These are phyloP conservation scores for Plasmodium chabaudi DNA, from an alignment of 169 alveolate genomes.

Conservation along the genomic window DNA sequence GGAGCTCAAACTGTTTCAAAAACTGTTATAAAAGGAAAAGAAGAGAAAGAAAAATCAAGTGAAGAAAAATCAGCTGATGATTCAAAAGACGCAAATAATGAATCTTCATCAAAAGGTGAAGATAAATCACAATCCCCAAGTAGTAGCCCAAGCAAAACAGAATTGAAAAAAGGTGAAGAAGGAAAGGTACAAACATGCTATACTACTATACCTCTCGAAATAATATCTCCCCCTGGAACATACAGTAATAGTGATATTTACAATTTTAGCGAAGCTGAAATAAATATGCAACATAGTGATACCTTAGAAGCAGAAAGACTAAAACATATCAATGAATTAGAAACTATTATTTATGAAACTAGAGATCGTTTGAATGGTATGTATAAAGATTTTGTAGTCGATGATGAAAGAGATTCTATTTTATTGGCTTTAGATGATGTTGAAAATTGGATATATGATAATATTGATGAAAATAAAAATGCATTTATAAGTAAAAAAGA, in stretches of 20 bases:
- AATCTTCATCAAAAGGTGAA: slow-evolving; percentile 24
- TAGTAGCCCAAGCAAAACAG: slow-evolving; percentile 41
- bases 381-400: slow-evolving; percentile 80
- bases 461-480: slow-evolving; percentile 80
- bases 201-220: slow-evolving; percentile 76
- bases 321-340: slow-evolving; percentile 82
- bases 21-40: slow-evolving; percentile 49
- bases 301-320: slow-evolving; percentile 78
- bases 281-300: slow-evolving; percentile 78
- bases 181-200: slow-evolving; percentile 77
- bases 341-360: slow-evolving; percentile 81
- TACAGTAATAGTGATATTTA: slow-evolving; percentile 75
- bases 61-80: slow-evolving; percentile 17
- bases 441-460: slow-evolving; percentile 84
- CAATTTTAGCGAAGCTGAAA: slow-evolving; percentile 76
- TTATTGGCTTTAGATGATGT: slow-evolving; percentile 73
- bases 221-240: slow-evolving; percentile 66
- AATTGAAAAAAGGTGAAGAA: slow-evolving; percentile 77
- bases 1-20: slow-evolving; percentile 55
- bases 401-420: slow-evolving; percentile 77
- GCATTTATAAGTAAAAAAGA: slow-evolving; percentile 72
- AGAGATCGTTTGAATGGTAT: slow-evolving; percentile 79
- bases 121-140: slow-evolving; percentile 20
- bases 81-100: slow-evolving; percentile 9
- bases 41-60: slow-evolving; percentile 39